phyloP scores from a whole-genome alignment of 495 filamentous ascomycete species.

The Hypoxylon trugodes region DNA sequence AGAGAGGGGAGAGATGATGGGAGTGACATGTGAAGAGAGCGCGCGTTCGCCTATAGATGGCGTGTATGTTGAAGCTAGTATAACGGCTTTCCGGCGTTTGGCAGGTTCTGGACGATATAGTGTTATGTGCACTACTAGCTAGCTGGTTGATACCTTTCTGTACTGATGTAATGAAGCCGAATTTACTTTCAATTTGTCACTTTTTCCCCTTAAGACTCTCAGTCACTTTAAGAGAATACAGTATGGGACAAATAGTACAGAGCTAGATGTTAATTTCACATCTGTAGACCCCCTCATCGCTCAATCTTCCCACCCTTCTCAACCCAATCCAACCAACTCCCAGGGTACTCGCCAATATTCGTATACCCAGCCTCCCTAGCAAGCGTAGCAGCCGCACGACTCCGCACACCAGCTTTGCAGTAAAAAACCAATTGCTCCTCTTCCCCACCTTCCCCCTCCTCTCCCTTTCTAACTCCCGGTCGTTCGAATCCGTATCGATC shows the following conservation, averaged over 20 bases:
- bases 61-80: neutral
- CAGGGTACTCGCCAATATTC: conserved; percentile 79
- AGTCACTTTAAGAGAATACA: too few species aligned
- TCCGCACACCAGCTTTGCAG: conserved; percentile 89
- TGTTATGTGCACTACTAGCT: conserved; percentile 27
- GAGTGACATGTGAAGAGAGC: neutral
- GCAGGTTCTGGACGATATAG: conserved; percentile 11
- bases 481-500: conserved; percentile 74
- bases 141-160: conserved; percentile 30
- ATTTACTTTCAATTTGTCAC: conserved; percentile 2
- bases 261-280: too few species aligned
- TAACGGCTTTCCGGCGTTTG: conserved; percentile 26
- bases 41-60: too few species aligned
- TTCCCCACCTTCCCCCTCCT: conserved; percentile 48
- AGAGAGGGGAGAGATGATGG: neutral
- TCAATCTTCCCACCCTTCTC: conserved; percentile 70
- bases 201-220: neutral
- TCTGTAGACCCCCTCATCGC: conserved; percentile 51
- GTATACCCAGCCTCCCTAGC: conserved; percentile 79
- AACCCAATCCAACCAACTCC: conserved; percentile 92
- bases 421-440: conserved; percentile 80
- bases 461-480: conserved; percentile 50
- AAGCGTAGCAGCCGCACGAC: conserved; percentile 79
- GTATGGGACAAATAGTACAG: too few species aligned
- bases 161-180: conserved; percentile 23